Base-by-base conservation (phyloP, 352 stramenopile genomes). In the Elongisporangium undulatum region DNA sequence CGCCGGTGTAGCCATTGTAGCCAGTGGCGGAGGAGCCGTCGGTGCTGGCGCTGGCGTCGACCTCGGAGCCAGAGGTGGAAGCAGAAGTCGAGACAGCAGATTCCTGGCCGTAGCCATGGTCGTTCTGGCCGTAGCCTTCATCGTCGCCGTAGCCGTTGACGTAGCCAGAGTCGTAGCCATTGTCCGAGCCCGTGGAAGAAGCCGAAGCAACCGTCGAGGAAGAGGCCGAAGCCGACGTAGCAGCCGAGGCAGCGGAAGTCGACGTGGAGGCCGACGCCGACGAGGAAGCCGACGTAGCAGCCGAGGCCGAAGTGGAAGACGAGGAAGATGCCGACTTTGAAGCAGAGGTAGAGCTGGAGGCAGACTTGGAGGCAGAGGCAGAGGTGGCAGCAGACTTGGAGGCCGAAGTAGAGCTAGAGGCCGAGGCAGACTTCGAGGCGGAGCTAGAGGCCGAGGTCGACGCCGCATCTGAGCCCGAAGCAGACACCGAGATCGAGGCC, bases 1-100 rank as follows among this genome's bases (percentile, higher is more conserved):
- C 75, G 34, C 67, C 24, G 16, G 65, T 72, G 65, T 82, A 84
- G n/a, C 63, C 75, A 26, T 61, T 69, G 70, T 84, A 84, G 38
- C 75, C 75, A 56, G 79, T 81, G n/a, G 69, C 45, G 57, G 49
- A 22, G 26, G 59, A 60, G 45, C 39, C 45, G 29, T 55, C 26
- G 21, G 52, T 45, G 41, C 39, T 64, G 39, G 20, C 26, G 41
- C 55, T 61, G 26, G 48, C 56, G 26, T 61, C 53, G 26, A 23
- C 58, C 29, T 59, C 50, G 51, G 51, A 61, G 49, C 56, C 56
- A 24, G 56, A 56, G 56, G 13, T 57, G n/a, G 24, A 50, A 29
- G 15, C 34, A n/a, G 23, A 23, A 12, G 15, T 53, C 21, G 34
- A 50, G 19, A 9, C 38, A 9, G 20, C 12, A 17, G 51, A 24